Base-by-base conservation (phyloP, 768 basidiomycete genomes). In the Termitomyces heimii region DNA sequence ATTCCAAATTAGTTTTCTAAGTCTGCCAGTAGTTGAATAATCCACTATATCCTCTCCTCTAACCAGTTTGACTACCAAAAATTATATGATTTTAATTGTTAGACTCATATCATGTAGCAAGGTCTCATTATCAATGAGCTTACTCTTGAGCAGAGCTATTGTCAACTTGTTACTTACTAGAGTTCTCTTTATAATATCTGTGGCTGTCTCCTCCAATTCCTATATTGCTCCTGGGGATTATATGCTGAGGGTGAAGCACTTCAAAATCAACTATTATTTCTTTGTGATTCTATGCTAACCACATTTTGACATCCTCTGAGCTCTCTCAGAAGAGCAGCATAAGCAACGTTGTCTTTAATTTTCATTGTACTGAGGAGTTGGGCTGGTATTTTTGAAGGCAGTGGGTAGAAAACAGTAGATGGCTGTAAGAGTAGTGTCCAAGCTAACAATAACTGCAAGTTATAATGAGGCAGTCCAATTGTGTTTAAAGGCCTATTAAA, bases 391-490 rank as follows among this genome's bases (percentile, higher is more conserved):
- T 85, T 86, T 16, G 81, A 70, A 0, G 90, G 86, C 2, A 88
- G 84, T 7, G 89, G 89, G 61, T 82, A 85, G 47, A 77, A 69
- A 13, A 76, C 58, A 14, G 70, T 70, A 7, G 68, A 67, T 2
- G 82, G 68, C 14, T 70, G 65, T 10, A 83, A 73, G 13, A 69
- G 66, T 13, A 77, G 71, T 9, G 82, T 73, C 75, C 88, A 88
- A 8, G 82, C 78, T 6, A 95, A 98, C 5, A 98, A 75, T 0
- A 99, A 81, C 1, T 78, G 78, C 0, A 74, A 75, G 37, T 83
- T 77, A 68, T 97, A 97, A 70, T 87, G 80, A 12, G 96, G 95
- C 76, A 97, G 77, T 2, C 96, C 96, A 60, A 98, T 85, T 29
- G 80, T 75, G 67, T 92, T 98, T 52, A 99, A 77, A 2, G 96